phyloP scores from a whole-genome alignment of 257 asterid genomes.

The Voacanga thouarsii region DNA sequence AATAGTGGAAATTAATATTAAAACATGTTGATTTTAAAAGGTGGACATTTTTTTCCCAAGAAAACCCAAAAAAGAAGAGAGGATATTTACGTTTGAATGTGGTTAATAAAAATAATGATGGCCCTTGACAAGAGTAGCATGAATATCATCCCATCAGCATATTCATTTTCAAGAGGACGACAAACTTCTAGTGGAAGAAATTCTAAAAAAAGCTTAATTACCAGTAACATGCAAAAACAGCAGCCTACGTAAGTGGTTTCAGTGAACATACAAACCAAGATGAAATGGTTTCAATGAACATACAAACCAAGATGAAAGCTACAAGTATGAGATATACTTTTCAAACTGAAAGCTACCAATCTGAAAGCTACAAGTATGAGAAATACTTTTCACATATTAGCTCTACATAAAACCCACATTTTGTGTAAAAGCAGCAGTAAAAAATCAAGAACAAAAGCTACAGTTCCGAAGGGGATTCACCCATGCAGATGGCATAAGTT shows the following conservation, averaged over 20 bases:
- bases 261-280: background rate
- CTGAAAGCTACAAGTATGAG: background rate
- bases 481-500: background rate
- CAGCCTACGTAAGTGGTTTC: background rate
- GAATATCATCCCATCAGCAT: background rate
- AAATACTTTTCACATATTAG: background rate
- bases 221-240: too few relatives aligned
- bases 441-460: background rate
- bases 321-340: background rate
- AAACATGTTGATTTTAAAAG: background rate
- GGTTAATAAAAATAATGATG: background rate
- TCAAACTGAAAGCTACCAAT: too few relatives aligned
- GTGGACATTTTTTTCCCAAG: background rate
- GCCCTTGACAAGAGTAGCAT: background rate
- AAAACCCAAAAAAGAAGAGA: background rate
- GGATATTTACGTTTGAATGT: background rate
- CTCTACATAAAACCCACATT: background rate
- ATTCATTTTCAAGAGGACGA: background rate
- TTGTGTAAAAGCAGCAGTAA: background rate
- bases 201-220: background rate
- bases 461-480: background rate
- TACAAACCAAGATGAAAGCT: background rate
- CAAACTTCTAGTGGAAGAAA: background rate
- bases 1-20: background rate
- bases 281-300: background rate